Evolutionary conservation across 768 basidiomycete genomes (phyloP), one percentile per base, ranked within the genome.

Genomic region (Hygrophorus russula): DNA sequence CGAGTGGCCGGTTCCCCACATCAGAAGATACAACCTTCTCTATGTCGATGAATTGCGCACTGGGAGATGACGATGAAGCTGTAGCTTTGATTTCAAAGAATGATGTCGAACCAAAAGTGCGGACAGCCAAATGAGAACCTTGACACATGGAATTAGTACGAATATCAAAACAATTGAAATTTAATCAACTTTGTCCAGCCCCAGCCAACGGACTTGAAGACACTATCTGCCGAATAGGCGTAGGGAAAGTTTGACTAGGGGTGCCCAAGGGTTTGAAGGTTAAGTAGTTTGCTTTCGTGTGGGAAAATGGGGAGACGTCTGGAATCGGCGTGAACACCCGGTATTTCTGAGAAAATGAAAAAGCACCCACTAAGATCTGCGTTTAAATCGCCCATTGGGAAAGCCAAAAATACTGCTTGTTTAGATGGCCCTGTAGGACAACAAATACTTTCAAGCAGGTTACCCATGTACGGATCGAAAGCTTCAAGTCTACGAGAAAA

Each of bases 221-320:
- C 4, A 61, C 57, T 37, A 87, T 63, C 50, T 88, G 85, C 41
- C 68, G 66, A 41, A 89, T 82, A 10, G 85, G 82, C 2, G 83
- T 84, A 14, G 70, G 59, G 47, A 84, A 85, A 2, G 61, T 59
- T 46, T 62, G 61, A 5, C 64, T 54, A 4, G 77, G 64, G 4
- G 49, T 59, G 2, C 64, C 64, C 33, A 55, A 57, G 2, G 78
- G 70, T 32, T 56, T 67, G 36, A 72, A 69, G 18, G 52, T 36
- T 13, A 64, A 48, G 5, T 35, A 48, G 5, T 55, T 50, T 18
- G 49, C 52, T 35, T 51, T 55, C 32, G 59, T 48, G 28, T 50
- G 57, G n/a, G 50, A 42, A 10, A 72, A 61, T 1, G 56, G 62
- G 1, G 75, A 77, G 5, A 81, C 54, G 51, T 77, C 82, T 83